Evolutionary conservation across 2,329 filamentous ascomycete species (phyloP).

Genomic region (Myriosclerotinia duriaeana): DNA sequence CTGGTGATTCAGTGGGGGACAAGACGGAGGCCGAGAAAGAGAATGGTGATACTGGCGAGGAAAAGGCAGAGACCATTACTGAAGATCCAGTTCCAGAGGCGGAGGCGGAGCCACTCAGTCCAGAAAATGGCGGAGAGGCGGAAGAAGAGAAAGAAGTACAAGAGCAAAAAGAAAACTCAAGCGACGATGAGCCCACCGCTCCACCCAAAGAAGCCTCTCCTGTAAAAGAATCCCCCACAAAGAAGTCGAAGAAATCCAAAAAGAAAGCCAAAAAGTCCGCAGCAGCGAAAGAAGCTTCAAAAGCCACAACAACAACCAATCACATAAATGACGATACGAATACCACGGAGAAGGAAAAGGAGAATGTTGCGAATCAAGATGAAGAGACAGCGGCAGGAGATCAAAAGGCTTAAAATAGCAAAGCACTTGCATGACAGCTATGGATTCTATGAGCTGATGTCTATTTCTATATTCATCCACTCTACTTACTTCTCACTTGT

Average conservation of each 20-base stretch:
- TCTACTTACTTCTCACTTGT: background rate
- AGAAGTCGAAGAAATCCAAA: slow-evolving; percentile 13
- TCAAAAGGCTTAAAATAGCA: slow-evolving; percentile 5
- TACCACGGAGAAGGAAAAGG: slow-evolving; percentile 9
- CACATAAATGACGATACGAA: slow-evolving; percentile 17
- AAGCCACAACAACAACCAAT: slow-evolving; percentile 9
- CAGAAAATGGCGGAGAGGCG: background rate
- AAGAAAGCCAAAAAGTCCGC: slow-evolving; percentile 15
- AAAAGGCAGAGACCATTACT: background rate
- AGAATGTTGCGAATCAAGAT: background rate
- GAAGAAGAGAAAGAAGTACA: slow-evolving; percentile 3
- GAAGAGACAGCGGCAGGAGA: background rate
- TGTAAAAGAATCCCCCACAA: background rate
- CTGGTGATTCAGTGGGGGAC: slow-evolving; percentile 18
- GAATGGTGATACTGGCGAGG: slow-evolving; percentile 6
- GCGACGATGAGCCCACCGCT: slow-evolving; percentile 1
- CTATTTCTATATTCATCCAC: background rate
- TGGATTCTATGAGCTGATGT: slow-evolving; percentile 18
- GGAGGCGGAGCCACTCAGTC: background rate
- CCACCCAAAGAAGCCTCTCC: background rate
- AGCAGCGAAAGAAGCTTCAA: slow-evolving; percentile 16
- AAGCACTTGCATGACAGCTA: background rate
- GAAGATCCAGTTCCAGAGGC: background rate
- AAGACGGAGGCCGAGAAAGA: slow-evolving; percentile 5
- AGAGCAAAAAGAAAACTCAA: slow-evolving; percentile 14